Base-by-base conservation (phyloP, 2,329 filamentous ascomycete species). In the Exophiala sideris region DNA sequence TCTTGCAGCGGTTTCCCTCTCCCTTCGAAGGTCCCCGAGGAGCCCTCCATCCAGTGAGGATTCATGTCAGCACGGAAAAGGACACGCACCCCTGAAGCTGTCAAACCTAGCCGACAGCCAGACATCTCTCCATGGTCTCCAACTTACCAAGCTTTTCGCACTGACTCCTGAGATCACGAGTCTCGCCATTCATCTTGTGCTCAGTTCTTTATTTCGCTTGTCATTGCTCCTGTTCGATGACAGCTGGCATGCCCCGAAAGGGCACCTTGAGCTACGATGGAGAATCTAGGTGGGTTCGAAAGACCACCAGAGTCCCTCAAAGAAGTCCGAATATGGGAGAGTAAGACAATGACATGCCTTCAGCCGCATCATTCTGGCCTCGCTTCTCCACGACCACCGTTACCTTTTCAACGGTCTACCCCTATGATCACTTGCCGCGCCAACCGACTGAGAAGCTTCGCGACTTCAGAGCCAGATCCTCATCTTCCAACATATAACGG, bases 221-320 rank as follows among this genome's bases (percentile, higher is more conserved):
- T 32, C 48, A 36, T 5, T 51, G 41, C 48, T 51, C 41, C 41
- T 51, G 48, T 29, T 42, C 16, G 14, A 12, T 51, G 48, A 51
- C 48, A 51, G 48, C 24, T 45, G 24, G 36, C 48, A 18, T 45
- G 18, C 40, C 48, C 8, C 36, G 39, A 29, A 12, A 41, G 40
- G 48, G 12, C 38, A 51, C 45, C 40, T 20, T 24, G 48, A 16
- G 16, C 14, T 38, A 11, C 16, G 21, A 48, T 9, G 33, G 20
- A 24, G 24, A 34, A 44, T 24, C 18, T 12, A 44, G 21, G 32
- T 24, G 41, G 41, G 4, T 29, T 8, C 5, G 11, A 29, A 18
- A 5, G 35, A 39, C 5, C 24, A 29, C 24, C 24, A 29, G 24
- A 29, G 24, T 5, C 3, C 7, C 24, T 18, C 24, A 29, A 29